Base-by-base conservation (phyloP, 2,329 filamentous ascomycete genomes). In the Aspergillus costaricaensis region DNA sequence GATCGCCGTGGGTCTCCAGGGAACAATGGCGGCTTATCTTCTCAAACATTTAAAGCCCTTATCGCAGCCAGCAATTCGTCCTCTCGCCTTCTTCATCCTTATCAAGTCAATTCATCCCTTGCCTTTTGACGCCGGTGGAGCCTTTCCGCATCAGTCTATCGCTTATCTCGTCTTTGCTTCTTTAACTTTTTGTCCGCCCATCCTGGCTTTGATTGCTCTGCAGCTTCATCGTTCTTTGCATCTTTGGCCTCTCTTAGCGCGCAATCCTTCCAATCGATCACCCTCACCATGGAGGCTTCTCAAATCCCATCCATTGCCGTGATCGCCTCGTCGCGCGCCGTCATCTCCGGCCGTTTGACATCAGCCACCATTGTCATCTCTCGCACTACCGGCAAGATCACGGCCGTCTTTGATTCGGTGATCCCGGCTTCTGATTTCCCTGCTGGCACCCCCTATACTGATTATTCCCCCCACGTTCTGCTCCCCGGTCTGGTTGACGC, bases 401-500 rank as follows among this genome's bases (percentile, higher is more conserved):
- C 89, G 48, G 87, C 88, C 2, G 85, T 96, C 62, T 86, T 88
- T 65, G 85, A 90, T 58, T 84, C 85, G 25, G 83, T 97, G 54
- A 82, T 96, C n/a, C 90, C 92, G 1, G 74, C 79, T n/a, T 85
- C 86, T 5, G 84, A 86, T 44, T 97, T 98, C 74, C 89, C 92
- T 1, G 72, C 83, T 0, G 86, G 85, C 41, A 88, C 89, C 7
- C 82, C 83, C 5, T 98, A 98, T 77, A 84, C 86, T 67, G 89
- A 99, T 81, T 88, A 96, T 79, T 91, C 90, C 21, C 92, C 94
- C 10, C 85, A 89, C 76, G 84, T 98, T 50, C 82, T 99, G 41
- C 83, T 98, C 36, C 95, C 95, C 0, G 95, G 95, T 19, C 83
- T 99, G 30, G 94, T 99, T 17, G 95, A 99, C 75, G 94, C 95